Percentiles rank a stretch among this genome's conserved stretches.
Conservation (phyloP, 441 rosid species). For the Erodium trifolium region DNA sequence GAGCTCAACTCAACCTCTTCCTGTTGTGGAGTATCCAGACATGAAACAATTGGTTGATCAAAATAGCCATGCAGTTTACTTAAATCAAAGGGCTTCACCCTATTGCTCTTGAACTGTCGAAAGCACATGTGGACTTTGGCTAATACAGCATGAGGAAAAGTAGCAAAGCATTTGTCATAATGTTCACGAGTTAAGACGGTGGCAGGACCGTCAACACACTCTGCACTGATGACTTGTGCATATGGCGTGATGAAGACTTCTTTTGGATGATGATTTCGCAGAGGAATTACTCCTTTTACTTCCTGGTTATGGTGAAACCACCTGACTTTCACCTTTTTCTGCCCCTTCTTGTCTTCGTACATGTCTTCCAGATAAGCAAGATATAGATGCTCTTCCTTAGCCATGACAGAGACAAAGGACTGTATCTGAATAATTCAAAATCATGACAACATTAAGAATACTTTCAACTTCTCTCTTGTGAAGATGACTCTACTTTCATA, state of each 20-base stretch:
- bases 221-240: constrained; percentile 91
- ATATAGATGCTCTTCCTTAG: constrained; percentile 67
- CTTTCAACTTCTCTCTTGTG: background rate
- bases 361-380: constrained; percentile 94
- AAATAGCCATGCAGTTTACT: constrained; percentile 81
- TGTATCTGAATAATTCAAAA: constrained; percentile 47
- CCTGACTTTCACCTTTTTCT: constrained; percentile 86
- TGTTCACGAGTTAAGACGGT: constrained; percentile 71
- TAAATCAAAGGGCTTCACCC: constrained; percentile 69
- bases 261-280: constrained; percentile 71
- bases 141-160: constrained; percentile 52
- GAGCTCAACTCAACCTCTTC: constrained; percentile 55
- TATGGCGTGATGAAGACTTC: constrained; percentile 90
- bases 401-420: constrained; percentile 93
- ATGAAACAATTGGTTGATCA: constrained; percentile 65
- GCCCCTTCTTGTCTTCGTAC: constrained; percentile 94
- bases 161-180: constrained; percentile 55
- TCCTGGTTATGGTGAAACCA: constrained; percentile 93
- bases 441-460: constrained; percentile 12
- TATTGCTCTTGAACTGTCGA: constrained; percentile 75
- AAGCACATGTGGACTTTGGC: constrained; percentile 64
- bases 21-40: constrained; percentile 41
- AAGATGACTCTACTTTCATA: background rate
- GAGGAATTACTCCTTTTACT: constrained; percentile 65
- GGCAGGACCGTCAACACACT: constrained; percentile 90